Conservation (phyloP, 2,329 filamentous ascomycete species). For the Aureobasidium lini region DNA sequence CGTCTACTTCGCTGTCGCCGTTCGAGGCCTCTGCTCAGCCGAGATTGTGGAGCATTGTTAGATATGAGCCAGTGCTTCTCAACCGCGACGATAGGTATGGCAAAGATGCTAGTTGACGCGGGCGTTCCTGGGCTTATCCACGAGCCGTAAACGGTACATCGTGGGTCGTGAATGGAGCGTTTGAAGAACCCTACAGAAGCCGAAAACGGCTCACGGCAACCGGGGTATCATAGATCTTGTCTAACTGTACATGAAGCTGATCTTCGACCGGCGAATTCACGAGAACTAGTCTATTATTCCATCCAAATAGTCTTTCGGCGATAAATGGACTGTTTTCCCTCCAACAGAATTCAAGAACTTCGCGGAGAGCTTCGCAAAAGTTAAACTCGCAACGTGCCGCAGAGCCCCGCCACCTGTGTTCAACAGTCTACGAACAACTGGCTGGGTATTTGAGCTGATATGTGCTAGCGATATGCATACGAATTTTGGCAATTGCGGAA, state of each 20-base stretch:
- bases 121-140: slow-evolving; percentile 3
- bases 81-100: background rate
- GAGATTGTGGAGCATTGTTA: background rate
- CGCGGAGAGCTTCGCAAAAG: slow-evolving; percentile 1
- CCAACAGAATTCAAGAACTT: background rate
- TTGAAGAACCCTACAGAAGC: background rate
- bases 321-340: background rate
- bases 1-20: background rate
- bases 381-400: background rate
- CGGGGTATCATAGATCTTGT: background rate
- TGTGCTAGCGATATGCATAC: background rate
- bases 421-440: background rate
- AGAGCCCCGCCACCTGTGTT: background rate
- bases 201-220: slow-evolving; percentile 7
- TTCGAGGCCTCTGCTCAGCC: background rate
- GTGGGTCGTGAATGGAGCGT: background rate
- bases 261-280: background rate
- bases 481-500: background rate
- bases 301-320: background rate
- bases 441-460: background rate
- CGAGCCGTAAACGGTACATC: background rate
- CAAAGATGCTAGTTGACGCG: background rate
- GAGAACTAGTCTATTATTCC: background rate
- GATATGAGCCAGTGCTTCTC: background rate
- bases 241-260: background rate